These are phyloP conservation scores for Aspergillus sergii DNA, from an alignment of 2,329 filamentous ascomycete genomes.

Conservation along the genomic window DNA sequence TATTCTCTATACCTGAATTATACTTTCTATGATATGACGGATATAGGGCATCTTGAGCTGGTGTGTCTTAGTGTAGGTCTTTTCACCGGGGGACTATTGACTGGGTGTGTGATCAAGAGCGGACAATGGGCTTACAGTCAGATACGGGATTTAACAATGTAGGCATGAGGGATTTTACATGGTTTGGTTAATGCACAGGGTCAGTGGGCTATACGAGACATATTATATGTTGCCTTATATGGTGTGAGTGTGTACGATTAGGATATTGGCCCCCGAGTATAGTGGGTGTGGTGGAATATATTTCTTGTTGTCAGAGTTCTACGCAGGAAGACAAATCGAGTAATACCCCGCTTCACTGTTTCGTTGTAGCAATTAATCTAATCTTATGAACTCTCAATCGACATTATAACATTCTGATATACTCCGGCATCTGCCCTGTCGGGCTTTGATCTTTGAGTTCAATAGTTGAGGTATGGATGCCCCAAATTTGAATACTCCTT, in stretches of 20 bases:
- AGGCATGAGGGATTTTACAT: not conserved
- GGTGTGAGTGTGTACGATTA: not conserved
- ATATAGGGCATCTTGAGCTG: constrained; percentile 6
- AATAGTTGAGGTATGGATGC: not conserved
- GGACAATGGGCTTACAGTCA: not conserved
- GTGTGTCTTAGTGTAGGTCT: not conserved
- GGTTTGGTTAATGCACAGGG: not conserved
- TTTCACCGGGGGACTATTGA: not conserved
- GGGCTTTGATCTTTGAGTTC: not conserved
- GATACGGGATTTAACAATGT: too few species aligned
- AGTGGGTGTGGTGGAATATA: not conserved
- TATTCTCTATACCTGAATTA: not conserved
- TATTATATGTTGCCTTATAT: not conserved
- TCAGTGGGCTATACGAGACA: not conserved
- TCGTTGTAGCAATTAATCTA: too few species aligned
- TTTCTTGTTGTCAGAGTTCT: not conserved
- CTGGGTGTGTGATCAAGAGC: not conserved
- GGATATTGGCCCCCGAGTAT: not conserved
- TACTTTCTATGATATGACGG: not conserved
- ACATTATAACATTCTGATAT: not conserved
- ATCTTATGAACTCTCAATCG: too few species aligned
- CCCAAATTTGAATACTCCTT: not conserved
- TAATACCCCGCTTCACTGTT: not conserved
- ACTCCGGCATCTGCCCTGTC: not conserved
- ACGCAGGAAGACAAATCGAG: not conserved